phyloP scores from a whole-genome alignment of 164 flowering plant species.

The Vitis vinifera region ASM3070453v1 NC_081815.1:8296501-8297000 shows the following conservation, averaged over 20 bases:
- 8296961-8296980: conserved; percentile 56
- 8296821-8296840: conserved; percentile 28
- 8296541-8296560: conserved; percentile 10
- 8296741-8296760: conserved; percentile 43
- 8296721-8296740: conserved; percentile 35
- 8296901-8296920: no score
- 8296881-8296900: no score
- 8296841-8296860: conserved; percentile 44
- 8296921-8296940: no score
- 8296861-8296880: no score
- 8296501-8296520: conserved; percentile 11
- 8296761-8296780: conserved; percentile 43
- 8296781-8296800: conserved; percentile 50
- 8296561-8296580: conserved; percentile 8
- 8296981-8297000: conserved; percentile 73
- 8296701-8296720: conserved; percentile 34
- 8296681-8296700: conserved; percentile 6
- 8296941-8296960: not conserved
- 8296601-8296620: conserved; percentile 19
- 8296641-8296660: no score
- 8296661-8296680: no score
- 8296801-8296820: conserved; percentile 26
- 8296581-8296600: conserved; percentile 9
- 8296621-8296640: no score
- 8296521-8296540: conserved; percentile 11